Percentiles rank a stretch among this genome's conserved stretches.
Evolutionary conservation across 2,329 filamentous ascomycete species (phyloP).

Genomic region (Grosmannia serpens): DNA sequence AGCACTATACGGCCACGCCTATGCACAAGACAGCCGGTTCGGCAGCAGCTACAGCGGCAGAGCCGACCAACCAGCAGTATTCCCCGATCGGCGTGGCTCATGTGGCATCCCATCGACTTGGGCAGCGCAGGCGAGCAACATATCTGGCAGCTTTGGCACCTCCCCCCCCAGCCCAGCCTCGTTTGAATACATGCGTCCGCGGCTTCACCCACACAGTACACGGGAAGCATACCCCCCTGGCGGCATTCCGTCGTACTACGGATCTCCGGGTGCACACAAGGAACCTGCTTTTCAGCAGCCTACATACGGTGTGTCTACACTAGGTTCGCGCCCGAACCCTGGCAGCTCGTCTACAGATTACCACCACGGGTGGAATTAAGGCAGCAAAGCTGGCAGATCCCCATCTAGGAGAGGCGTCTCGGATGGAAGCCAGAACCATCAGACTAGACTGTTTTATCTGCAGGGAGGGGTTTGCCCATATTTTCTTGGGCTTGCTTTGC

Average conservation of each 20-base stretch:
- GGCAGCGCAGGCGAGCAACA: not conserved
- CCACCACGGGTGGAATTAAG: not conserved
- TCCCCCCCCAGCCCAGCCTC: not conserved
- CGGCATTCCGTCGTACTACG: not conserved
- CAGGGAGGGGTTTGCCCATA: not conserved
- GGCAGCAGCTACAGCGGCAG: not conserved
- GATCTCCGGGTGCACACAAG: not conserved
- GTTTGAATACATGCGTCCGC: not conserved
- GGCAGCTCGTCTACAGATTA: not conserved
- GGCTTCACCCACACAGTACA: not conserved
- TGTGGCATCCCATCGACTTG: not conserved
- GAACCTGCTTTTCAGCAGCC: not conserved
- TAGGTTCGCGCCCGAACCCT: not conserved
- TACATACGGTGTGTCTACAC: not conserved
- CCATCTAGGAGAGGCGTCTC: not conserved
- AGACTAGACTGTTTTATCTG: not conserved
- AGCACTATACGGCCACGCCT: not conserved
- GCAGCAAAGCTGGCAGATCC: not conserved
- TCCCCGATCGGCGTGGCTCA: not conserved
- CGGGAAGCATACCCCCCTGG: too few species aligned
- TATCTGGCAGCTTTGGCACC: not conserved
- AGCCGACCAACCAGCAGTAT: not conserved
- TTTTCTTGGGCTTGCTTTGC: not conserved
- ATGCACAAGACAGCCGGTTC: not conserved
- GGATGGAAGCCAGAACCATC: not conserved